Evolutionary conservation across 2,329 filamentous ascomycete genomes (phyloP).

Genomic region (Parafenestella ontariensis): DNA sequence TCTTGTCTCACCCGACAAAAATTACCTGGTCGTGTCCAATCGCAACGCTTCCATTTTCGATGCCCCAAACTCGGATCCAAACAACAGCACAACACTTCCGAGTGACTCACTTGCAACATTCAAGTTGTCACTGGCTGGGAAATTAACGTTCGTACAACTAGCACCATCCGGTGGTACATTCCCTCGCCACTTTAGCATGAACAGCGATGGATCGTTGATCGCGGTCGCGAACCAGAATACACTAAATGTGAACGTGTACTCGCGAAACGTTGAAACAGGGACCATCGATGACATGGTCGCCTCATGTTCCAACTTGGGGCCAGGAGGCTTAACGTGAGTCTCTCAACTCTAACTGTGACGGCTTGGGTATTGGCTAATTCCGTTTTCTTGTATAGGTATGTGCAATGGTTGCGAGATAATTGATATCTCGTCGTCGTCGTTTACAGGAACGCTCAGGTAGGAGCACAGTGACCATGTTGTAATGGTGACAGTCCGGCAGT

Average conservation of each 20-base stretch:
- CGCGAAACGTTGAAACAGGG: slow-evolving; percentile 66
- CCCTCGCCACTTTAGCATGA: slow-evolving; percentile 73
- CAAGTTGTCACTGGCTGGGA: slow-evolving; percentile 55
- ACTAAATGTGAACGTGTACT: slow-evolving; percentile 66
- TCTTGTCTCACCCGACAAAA: slow-evolving; percentile 60
- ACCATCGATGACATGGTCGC: slow-evolving; percentile 60
- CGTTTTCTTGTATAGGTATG: slow-evolving; percentile 1
- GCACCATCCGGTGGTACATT: slow-evolving; percentile 69
- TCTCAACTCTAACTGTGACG: background rate
- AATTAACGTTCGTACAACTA: slow-evolving; percentile 63
- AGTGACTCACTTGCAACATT: slow-evolving; percentile 67
- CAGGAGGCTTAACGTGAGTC: slow-evolving; percentile 34
- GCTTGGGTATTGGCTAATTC: background rate
- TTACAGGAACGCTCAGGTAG: background rate
- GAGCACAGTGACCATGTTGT: background rate
- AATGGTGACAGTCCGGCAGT: background rate
- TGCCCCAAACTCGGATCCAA: slow-evolving; percentile 54
- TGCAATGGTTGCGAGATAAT: slow-evolving; percentile 6
- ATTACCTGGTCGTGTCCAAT: slow-evolving; percentile 72
- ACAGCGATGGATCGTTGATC: slow-evolving; percentile 67
- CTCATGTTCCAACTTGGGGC: slow-evolving; percentile 21
- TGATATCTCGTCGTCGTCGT: background rate
- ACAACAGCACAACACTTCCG: slow-evolving; percentile 41
- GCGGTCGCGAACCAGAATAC: slow-evolving; percentile 71
- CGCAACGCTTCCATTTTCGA: slow-evolving; percentile 66